Conservation (phyloP, 208 protist species). For the Leptomonas pyrrhocoris region DNA sequence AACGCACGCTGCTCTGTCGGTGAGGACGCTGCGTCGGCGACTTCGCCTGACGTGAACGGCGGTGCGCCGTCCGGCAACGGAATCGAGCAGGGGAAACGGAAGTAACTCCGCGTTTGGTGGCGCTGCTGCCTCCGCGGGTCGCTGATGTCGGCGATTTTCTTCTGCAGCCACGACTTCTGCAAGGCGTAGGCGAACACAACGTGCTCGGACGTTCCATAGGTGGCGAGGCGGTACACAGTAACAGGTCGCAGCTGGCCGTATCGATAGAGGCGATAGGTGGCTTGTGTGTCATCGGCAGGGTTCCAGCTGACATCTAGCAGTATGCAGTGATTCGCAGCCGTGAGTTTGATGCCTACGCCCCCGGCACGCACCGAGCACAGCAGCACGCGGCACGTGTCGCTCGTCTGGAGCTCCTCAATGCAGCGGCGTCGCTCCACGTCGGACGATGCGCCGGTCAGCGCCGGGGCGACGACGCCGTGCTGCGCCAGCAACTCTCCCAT, state of each 20-base stretch:
- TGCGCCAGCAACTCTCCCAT: conserved; percentile 43
- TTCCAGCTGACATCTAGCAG: conserved; percentile 96
- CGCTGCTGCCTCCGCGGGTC: conserved; percentile 79
- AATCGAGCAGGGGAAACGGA: conserved; percentile 69
- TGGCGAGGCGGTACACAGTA: conserved; percentile 92
- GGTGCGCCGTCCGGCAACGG: conserved; percentile 36
- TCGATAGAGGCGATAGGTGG: conserved; percentile 94
- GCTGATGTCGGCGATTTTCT: conserved; percentile 79
- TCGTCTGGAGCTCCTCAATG: conserved; percentile 72
- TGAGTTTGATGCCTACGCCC: conserved; percentile 94
- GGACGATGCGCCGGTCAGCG: conserved; percentile 51
- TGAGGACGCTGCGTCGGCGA: conserved; percentile 3
- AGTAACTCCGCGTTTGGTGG: conserved; percentile 74
- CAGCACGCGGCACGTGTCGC: conserved; percentile 54
- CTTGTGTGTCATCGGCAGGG: conserved; percentile 89
- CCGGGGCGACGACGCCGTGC: conserved; percentile 20
- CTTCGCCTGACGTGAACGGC: neutral
- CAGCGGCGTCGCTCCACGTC: conserved; percentile 47
- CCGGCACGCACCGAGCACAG: conserved; percentile 93
- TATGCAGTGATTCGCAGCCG: conserved; percentile 92
- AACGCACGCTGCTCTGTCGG: neutral
- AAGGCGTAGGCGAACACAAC: conserved; percentile 88
- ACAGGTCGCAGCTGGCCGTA: conserved; percentile 93
- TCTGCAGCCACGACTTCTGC: conserved; percentile 86
- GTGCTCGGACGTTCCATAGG: conserved; percentile 93